Evolutionary conservation across 345 rosid genomes (phyloP).

Genomic region (Raphanus sativus): DNA sequence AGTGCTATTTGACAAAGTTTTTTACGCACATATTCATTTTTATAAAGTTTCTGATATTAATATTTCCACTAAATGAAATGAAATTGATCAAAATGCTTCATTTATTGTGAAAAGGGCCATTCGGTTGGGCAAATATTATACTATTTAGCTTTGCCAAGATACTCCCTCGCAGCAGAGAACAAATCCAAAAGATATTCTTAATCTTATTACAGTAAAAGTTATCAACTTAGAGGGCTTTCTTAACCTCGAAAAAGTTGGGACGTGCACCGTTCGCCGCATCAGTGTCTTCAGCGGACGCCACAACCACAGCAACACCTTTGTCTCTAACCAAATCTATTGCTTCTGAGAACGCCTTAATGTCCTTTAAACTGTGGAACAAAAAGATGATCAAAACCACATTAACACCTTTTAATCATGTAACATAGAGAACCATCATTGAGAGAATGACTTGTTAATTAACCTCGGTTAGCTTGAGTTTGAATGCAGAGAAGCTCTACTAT

Average conservation of each 20-base stretch:
- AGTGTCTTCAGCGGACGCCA: constrained; percentile 74
- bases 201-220: neutral
- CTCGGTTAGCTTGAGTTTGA: constrained; percentile 41
- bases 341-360: constrained; percentile 72
- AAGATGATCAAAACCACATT: neutral
- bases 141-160: too few species aligned
- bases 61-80: too few species aligned
- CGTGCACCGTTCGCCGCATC: constrained; percentile 67
- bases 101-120: too few species aligned
- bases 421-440: neutral
- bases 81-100: too few species aligned
- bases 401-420: neutral
- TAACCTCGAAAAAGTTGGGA: constrained; percentile 58
- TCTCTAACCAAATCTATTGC: constrained; percentile 66
- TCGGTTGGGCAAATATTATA: too few species aligned
- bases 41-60: too few species aligned
- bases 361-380: constrained; percentile 55
- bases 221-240: neutral
- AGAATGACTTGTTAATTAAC: constrained; percentile 32
- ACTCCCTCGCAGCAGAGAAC: neutral
- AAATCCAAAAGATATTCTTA: neutral
- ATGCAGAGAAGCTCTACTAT: too few species aligned
- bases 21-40: too few species aligned
- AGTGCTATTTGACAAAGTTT: too few species aligned
- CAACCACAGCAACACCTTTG: constrained; percentile 71